These are phyloP conservation scores for Elasticomyces elasticus DNA, from an alignment of 495 filamentous ascomycete species.

Conservation along the genomic window DNA sequence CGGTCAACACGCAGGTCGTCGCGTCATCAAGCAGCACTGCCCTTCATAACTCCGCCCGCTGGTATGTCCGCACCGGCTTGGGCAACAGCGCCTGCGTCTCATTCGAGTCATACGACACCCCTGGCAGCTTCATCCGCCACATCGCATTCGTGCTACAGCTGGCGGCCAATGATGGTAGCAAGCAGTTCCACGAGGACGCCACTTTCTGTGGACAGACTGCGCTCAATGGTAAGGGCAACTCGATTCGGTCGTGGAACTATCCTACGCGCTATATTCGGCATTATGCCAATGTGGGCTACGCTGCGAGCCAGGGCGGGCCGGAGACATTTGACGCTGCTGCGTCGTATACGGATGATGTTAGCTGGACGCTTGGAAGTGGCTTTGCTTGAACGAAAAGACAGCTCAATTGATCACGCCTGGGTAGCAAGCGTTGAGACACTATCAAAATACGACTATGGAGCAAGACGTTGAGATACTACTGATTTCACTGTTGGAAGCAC, in stretches of 20 bases:
- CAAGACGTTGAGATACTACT: too few relatives aligned
- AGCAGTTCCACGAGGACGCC: conserved; percentile 45
- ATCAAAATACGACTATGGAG: too few relatives aligned
- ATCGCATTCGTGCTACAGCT: conserved; percentile 38
- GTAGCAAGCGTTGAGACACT: too few relatives aligned
- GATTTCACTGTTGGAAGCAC: too few relatives aligned
- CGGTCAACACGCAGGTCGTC: conserved; percentile 44
- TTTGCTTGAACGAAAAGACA: too few relatives aligned
- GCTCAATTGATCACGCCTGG: too few relatives aligned
- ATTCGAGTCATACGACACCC: conserved; percentile 46
- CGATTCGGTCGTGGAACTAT: conserved; percentile 46
- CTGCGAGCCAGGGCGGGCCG: conserved; percentile 44
- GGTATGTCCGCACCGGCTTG: conserved; percentile 44
- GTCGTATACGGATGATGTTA: conserved; percentile 44
- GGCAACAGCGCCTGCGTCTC: conserved; percentile 44
- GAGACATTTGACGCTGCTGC: conserved; percentile 39
- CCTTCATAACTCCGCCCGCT: conserved; percentile 43
- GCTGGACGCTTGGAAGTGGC: too few relatives aligned
- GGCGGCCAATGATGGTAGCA: conserved; percentile 40
- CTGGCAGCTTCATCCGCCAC: conserved; percentile 47
- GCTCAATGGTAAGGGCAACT: conserved; percentile 39
- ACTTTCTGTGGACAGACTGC: conserved; percentile 45
- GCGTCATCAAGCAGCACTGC: conserved; percentile 39
- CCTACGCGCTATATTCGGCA: conserved; percentile 48
- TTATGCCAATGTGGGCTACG: conserved; percentile 38